Percentiles rank a stretch among this genome's conserved stretches.
Evolutionary conservation across 78 protist species (phyloP).

Genomic region (slime mould (Dictyostelium discoideum)): dicty_2.7 NC_007088.5:8069501-8070000

Average conservation of each 20-base stretch:
- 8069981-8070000: conserved; percentile 96
- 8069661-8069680: conserved; percentile 98
- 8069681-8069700: conserved; percentile 89
- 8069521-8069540: conserved; percentile 93
- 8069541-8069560: conserved; percentile 98
- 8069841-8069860: conserved; percentile 89
- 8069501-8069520: conserved; percentile 99
- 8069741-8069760: conserved; percentile 99
- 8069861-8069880: too few species aligned
- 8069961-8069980: conserved; percentile 85
- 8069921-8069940: not conserved
- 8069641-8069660: conserved; percentile 97
- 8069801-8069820: conserved; percentile 58
- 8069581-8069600: conserved; percentile 97
- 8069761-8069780: conserved; percentile 96
- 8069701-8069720: conserved; percentile 85
- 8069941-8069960: not conserved
- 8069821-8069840: conserved; percentile 91
- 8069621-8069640: conserved; percentile 93
- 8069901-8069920: too few species aligned
- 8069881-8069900: too few species aligned
- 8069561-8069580: conserved; percentile 94
- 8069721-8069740: conserved; percentile 96
- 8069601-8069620: conserved; percentile 87
- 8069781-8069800: conserved; percentile 83